These are phyloP conservation scores for Amaranthus tricolor DNA, from an alignment of 179 eudicot species.

Conservation along the genomic window DNA sequence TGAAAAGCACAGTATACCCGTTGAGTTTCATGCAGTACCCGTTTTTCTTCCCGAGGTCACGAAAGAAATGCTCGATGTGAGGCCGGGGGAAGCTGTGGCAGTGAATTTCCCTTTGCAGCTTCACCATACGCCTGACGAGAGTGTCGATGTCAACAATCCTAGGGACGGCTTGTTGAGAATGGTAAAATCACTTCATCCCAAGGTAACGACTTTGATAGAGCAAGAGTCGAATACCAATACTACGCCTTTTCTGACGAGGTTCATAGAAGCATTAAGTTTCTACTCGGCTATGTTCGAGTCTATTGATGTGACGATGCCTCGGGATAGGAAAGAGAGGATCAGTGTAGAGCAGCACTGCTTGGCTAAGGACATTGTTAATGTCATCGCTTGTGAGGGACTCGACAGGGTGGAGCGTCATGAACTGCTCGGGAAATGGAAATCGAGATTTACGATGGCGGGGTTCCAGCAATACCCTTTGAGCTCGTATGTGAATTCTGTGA, in stretches of 20 bases:
- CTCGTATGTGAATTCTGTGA: constrained; percentile 74
- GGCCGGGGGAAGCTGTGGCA: constrained; percentile 81
- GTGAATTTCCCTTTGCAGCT: constrained; percentile 86
- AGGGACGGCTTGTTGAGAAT: constrained; percentile 73
- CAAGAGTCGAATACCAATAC: constrained; percentile 91
- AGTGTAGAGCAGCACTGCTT: constrained; percentile 82
- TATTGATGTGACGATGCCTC: constrained; percentile 61
- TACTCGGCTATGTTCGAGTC: constrained; percentile 93
- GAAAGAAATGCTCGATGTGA: constrained; percentile 61
- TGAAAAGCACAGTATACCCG: constrained; percentile 57
- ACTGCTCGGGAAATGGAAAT: constrained; percentile 86
- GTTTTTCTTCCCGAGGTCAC: constrained; percentile 67
- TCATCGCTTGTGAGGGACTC: constrained; percentile 84
- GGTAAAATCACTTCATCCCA: constrained; percentile 81
- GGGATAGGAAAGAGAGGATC: constrained; percentile 75
- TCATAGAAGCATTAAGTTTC: constrained; percentile 59
- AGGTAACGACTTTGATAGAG: constrained; percentile 78
- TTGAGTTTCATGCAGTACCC: constrained; percentile 70
- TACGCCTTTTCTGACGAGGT: constrained; percentile 65
- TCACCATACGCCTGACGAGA: constrained; percentile 94
- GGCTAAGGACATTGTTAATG: constrained; percentile 78
- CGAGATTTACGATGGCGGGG: constrained; percentile 88
- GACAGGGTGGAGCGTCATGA: constrained; percentile 91
- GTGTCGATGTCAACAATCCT: constrained; percentile 84
- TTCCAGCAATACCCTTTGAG: constrained; percentile 67